Percentiles rank a stretch among this genome's conserved stretches.
Evolutionary conservation across 768 basidiomycete genomes (phyloP).

Genomic region (Russula virescens): DNA sequence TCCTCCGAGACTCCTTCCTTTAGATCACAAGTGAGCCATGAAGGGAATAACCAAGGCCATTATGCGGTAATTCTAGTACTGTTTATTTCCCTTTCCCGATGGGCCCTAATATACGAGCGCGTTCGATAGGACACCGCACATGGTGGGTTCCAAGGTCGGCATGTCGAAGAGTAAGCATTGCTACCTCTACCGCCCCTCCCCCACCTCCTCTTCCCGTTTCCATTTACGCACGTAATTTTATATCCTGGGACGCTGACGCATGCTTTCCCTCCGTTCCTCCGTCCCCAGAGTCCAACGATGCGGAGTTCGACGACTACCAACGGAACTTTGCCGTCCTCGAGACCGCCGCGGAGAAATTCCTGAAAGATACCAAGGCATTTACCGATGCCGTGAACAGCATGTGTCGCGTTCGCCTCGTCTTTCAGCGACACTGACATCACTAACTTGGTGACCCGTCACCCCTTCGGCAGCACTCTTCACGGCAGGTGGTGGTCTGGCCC

Average conservation of each 20-base stretch:
- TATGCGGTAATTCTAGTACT: conserved; percentile 49
- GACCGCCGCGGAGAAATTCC: conserved; percentile 75
- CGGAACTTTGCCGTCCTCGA: conserved; percentile 75
- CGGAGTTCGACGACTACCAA: conserved; percentile 85
- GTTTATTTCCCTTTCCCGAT: too few species aligned
- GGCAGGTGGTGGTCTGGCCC: conserved; percentile 54
- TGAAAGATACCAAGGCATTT: conserved; percentile 89
- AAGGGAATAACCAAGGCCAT: conserved; percentile 80
- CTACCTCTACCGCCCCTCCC: neutral
- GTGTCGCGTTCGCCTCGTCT: conserved; percentile 27
- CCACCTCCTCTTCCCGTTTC: neutral
- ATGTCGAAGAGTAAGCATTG: conserved; percentile 76
- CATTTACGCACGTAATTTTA: neutral
- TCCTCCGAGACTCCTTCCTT: neutral
- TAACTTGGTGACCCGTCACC: neutral
- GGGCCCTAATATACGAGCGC: neutral
- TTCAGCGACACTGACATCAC: neutral
- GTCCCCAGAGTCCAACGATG: conserved; percentile 64
- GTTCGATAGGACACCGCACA: conserved; percentile 72
- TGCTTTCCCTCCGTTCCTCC: neutral
- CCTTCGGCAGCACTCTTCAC: conserved; percentile 53
- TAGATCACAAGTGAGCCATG: too few species aligned
- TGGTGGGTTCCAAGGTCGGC: conserved; percentile 82
- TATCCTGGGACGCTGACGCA: neutral
- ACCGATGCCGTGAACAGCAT: conserved; percentile 73